Evolutionary conservation across 2,329 filamentous ascomycete species (phyloP).

Genomic region (Claviceps maximensis): DNA sequence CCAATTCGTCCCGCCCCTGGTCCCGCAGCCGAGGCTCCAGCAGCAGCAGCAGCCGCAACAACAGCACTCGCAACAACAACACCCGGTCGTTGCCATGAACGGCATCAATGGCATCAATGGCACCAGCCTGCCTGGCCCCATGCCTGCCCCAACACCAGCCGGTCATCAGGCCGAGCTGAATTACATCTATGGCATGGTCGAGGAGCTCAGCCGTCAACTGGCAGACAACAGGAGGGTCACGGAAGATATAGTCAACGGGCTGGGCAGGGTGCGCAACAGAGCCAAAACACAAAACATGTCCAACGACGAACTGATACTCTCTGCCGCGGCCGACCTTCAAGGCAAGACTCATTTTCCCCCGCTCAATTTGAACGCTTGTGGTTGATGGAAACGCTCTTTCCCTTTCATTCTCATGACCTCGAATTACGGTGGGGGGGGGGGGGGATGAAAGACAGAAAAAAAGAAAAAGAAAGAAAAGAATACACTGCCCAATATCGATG

Average conservation of each 20-base stretch:
- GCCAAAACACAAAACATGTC: constrained; percentile 37
- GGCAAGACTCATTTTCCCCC: no score
- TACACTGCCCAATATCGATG: no score
- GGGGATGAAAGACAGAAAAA: neutral
- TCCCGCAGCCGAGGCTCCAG: constrained; percentile 5
- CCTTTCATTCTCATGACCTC: neutral
- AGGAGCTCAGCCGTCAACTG: constrained; percentile 50
- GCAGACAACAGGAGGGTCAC: constrained; percentile 47
- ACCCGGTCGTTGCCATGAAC: constrained; percentile 25
- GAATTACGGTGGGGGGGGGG: no score
- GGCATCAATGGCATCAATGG: constrained; percentile 28
- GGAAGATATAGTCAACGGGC: constrained; percentile 50
- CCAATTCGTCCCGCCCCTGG: constrained; percentile 1
- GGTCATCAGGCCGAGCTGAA: constrained; percentile 56
- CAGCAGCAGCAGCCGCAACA: constrained; percentile 8
- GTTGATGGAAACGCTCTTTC: neutral
- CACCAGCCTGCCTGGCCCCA: constrained; percentile 29
- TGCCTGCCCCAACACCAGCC: constrained; percentile 44
- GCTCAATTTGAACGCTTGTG: no score
- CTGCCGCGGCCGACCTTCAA: constrained; percentile 42
- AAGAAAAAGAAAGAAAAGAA: neutral
- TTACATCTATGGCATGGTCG: constrained; percentile 55
- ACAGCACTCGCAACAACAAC: constrained; percentile 2
- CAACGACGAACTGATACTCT: constrained; percentile 46
- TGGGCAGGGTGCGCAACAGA: constrained; percentile 46